Conservation (phyloP, 768 basidiomycete genomes). For the Collybia sp. region DNA sequence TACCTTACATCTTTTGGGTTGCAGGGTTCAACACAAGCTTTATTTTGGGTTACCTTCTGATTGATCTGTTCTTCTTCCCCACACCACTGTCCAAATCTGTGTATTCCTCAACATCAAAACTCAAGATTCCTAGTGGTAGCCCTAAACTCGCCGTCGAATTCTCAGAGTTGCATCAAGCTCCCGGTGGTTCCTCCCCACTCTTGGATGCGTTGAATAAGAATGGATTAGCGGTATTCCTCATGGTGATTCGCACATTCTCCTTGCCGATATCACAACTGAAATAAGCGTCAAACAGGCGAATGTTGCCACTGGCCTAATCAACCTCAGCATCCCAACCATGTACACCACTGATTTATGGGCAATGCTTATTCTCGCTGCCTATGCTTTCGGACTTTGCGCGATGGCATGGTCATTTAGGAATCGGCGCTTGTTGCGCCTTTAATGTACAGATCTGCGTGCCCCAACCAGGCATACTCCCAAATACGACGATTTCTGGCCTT, state of each 20-base stretch:
- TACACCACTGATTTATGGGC: constrained; percentile 55
- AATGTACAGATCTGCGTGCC: no score
- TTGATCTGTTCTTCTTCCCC: constrained; percentile 71
- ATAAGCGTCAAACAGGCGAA: constrained; percentile 59
- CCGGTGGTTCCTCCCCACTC: constrained; percentile 31
- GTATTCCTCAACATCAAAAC: constrained; percentile 25
- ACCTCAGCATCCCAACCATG: constrained; percentile 79
- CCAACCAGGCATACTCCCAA: no score
- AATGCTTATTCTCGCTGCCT: constrained; percentile 57
- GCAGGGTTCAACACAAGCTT: constrained; percentile 86
- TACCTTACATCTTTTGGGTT: constrained; percentile 87
- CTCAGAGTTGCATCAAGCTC: constrained; percentile 3
- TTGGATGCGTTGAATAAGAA: constrained; percentile 84
- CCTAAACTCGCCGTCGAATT: constrained; percentile 1
- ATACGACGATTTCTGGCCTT: no score
- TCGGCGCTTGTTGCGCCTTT: no score
- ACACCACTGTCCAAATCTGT: constrained; percentile 22
- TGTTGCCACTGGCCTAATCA: constrained; percentile 79
- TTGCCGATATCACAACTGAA: not conserved
- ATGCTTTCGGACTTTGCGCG: constrained; percentile 52
- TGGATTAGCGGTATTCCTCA: constrained; percentile 71
- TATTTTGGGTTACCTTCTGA: constrained; percentile 71
- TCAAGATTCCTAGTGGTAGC: constrained; percentile 9
- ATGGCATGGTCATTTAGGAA: constrained; percentile 52
- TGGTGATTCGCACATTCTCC: constrained; percentile 44